phyloP scores from a whole-genome alignment of 768 basidiomycete species.

The Hypholoma sublateritium region DNA sequence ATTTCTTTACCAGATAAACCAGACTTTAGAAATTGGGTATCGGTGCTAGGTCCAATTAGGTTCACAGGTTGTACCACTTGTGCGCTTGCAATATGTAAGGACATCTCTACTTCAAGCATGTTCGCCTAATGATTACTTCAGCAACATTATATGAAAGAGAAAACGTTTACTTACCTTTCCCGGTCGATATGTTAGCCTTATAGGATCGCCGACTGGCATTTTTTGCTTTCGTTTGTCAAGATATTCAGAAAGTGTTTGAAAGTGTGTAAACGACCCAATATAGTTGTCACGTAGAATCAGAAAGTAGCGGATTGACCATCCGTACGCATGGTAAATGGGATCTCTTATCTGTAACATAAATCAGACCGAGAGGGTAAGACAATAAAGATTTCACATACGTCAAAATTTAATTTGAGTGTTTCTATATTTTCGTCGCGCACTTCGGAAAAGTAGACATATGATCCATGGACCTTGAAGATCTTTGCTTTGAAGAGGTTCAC shows the following conservation, averaged over 20 bases:
- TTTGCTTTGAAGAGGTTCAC: slow-evolving; percentile 63
- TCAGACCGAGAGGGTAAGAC: not conserved
- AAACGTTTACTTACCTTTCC: slow-evolving; percentile 54
- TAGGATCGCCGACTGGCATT: slow-evolving; percentile 74
- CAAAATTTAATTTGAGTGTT: slow-evolving; percentile 66
- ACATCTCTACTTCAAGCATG: slow-evolving; percentile 73
- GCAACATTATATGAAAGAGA: not conserved
- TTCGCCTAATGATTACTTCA: slow-evolving; percentile 57
- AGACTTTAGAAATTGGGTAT: slow-evolving; percentile 10
- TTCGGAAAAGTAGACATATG: slow-evolving; percentile 73
- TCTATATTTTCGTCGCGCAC: slow-evolving; percentile 74
- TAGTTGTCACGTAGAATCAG: slow-evolving; percentile 93
- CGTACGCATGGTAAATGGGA: slow-evolving; percentile 67
- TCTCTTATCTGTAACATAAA: slow-evolving; percentile 24
- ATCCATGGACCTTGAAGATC: slow-evolving; percentile 57
- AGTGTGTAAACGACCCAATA: slow-evolving; percentile 91
- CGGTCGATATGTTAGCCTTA: slow-evolving; percentile 75
- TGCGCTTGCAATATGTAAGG: slow-evolving; percentile 48
- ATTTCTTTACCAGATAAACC: slow-evolving; percentile 6
- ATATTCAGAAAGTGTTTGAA: slow-evolving; percentile 86
- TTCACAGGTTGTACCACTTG: slow-evolving; percentile 66
- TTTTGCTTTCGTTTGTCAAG: slow-evolving; percentile 62
- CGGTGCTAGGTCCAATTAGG: slow-evolving; percentile 46
- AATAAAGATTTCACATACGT: slow-evolving; percentile 38
- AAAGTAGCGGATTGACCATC: slow-evolving; percentile 88